phyloP scores from a whole-genome alignment of 306 rosid species.

The Vigna angularis region DNA sequence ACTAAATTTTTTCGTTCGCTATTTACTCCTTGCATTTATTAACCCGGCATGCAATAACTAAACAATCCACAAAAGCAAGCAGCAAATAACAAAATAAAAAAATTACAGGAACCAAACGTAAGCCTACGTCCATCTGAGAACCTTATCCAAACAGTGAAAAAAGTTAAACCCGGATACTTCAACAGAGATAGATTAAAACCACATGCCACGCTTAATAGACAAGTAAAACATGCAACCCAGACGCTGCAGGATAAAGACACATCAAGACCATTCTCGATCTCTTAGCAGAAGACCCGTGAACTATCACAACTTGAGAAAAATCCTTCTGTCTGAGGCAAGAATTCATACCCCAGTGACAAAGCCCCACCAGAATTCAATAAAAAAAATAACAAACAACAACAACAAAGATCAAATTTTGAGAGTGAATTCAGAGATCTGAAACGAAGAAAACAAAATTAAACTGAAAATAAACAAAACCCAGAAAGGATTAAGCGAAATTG shows the following conservation, averaged over 20 bases:
- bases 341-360: not conserved
- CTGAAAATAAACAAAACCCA: constrained; percentile 13
- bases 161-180: constrained; percentile 17
- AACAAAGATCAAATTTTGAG: not conserved
- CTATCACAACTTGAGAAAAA: constrained; percentile 20
- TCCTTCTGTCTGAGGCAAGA: not conserved
- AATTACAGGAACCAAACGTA: not conserved
- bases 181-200: constrained; percentile 14
- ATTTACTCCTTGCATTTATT: not conserved
- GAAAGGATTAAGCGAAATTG: not conserved
- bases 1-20: not conserved
- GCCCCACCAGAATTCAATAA: not conserved
- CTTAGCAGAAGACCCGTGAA: constrained; percentile 3
- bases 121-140: no score
- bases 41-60: not conserved
- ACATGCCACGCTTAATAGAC: not conserved
- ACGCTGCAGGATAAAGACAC: not conserved
- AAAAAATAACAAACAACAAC: not conserved
- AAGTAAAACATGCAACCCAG: not conserved
- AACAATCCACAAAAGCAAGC: not conserved
- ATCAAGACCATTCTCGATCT: not conserved
- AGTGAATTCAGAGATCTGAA: constrained; percentile 31
- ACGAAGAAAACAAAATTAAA: constrained; percentile 24
- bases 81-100: not conserved
- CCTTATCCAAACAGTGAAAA: not conserved